phyloP scores from a whole-genome alignment of 306 rosid genomes.

The Medicago lupulina region DNA sequence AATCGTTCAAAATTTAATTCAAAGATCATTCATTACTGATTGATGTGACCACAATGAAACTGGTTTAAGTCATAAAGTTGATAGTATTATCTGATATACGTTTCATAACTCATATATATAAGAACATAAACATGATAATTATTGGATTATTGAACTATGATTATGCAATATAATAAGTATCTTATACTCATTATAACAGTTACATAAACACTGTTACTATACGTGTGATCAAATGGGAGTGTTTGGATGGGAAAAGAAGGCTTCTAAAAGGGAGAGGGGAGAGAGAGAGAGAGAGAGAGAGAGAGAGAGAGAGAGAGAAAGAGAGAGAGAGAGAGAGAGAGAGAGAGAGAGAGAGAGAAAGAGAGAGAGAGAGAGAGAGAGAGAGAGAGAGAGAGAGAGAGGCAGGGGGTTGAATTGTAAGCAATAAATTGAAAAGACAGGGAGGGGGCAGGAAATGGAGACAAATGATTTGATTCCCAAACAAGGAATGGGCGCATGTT shows the following conservation, averaged over 20 bases:
- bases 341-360: too few relatives aligned
- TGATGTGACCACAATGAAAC: constrained; percentile 24
- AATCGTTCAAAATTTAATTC: constrained; percentile 4
- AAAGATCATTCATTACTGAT: constrained; percentile 11
- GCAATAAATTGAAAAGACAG: constrained; percentile 12
- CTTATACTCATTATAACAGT: constrained; percentile 8
- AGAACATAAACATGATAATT: neutral
- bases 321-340: too few relatives aligned
- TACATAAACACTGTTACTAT: neutral
- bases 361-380: too few relatives aligned
- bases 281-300: too few relatives aligned
- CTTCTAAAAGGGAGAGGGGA: neutral
- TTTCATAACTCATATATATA: neutral
- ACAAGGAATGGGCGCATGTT: constrained; percentile 18
- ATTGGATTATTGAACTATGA: neutral
- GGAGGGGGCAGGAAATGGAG: neutral
- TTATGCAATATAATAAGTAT: neutral
- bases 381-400: too few relatives aligned
- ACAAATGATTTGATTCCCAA: constrained; percentile 31
- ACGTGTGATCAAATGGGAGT: neutral
- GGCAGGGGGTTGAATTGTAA: neutral
- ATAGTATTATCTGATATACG: neutral
- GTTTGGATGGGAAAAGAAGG: neutral
- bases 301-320: too few relatives aligned
- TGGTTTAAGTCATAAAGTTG: constrained; percentile 3